phyloP scores from a whole-genome alignment of 1,284 basidiomycete genomes.

The Cryptococcus jaspeensis region DNA sequence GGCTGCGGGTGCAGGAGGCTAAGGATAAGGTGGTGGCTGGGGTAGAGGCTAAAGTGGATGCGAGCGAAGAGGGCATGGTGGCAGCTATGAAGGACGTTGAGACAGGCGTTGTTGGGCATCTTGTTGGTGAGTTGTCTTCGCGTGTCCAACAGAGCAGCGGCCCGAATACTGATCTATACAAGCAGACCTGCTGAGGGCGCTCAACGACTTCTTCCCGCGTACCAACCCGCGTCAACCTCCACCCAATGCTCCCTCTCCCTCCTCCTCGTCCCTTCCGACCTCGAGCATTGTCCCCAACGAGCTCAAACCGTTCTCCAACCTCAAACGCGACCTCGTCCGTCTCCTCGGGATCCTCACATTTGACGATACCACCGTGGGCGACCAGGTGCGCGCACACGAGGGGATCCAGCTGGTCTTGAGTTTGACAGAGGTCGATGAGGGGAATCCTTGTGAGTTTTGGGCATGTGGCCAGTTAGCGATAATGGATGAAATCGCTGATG shows the following conservation, averaged over 20 bases:
- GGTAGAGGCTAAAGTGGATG: constrained; percentile 7
- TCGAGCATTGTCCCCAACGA: constrained; percentile 39
- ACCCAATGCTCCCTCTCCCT: constrained; percentile 44
- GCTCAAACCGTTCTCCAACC: constrained; percentile 66
- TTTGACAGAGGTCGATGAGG: constrained; percentile 81
- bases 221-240: constrained; percentile 52
- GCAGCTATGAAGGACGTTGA: constrained; percentile 23
- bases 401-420: constrained; percentile 79
- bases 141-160: background rate
- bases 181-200: constrained; percentile 61
- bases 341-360: constrained; percentile 72
- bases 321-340: constrained; percentile 64
- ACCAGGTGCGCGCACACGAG: constrained; percentile 64
- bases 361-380: constrained; percentile 64
- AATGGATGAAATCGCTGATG: background rate
- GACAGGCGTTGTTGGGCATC: constrained; percentile 58
- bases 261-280: constrained; percentile 45
- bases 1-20: constrained; percentile 56
- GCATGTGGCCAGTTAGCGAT: background rate
- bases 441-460: constrained; percentile 73
- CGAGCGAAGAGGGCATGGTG: constrained; percentile 30
- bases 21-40: constrained; percentile 11
- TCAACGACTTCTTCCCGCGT: constrained; percentile 73
- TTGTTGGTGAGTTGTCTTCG: constrained; percentile 59
- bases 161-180: constrained; percentile 3